A percentile compares a stretch with the other conserved stretches of the same genome.
Evolutionary conservation across 768 basidiomycete species (phyloP).

Genomic region (Phanerodontia chrysosporium): DNA sequence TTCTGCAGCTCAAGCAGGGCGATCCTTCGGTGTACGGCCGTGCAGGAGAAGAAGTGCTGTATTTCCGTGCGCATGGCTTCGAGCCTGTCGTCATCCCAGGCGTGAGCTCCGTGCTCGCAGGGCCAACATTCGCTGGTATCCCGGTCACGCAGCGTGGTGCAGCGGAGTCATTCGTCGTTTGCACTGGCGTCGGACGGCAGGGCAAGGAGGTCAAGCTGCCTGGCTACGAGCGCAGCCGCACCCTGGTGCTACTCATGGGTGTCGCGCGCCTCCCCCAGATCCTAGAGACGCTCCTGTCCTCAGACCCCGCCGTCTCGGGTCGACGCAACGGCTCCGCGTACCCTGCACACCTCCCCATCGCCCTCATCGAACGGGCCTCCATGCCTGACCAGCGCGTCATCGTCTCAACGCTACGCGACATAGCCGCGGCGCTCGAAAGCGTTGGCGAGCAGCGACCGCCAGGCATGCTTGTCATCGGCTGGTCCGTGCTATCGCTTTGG

Average conservation of each 20-base stretch:
- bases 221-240: slow-evolving; percentile 77
- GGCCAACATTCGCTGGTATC: slow-evolving; percentile 84
- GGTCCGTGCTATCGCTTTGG: slow-evolving; percentile 79
- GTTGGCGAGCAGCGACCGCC: slow-evolving; percentile 88
- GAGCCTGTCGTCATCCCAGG: slow-evolving; percentile 87
- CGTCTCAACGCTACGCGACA: slow-evolving; percentile 67
- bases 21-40: slow-evolving; percentile 95
- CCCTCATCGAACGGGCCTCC: slow-evolving; percentile 92
- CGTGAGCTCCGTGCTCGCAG: slow-evolving; percentile 85
- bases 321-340: slow-evolving; percentile 54
- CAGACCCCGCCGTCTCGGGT: slow-evolving; percentile 6
- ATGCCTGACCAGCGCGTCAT: slow-evolving; percentile 90
- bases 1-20: slow-evolving; percentile 84
- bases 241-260: slow-evolving; percentile 90
- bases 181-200: slow-evolving; percentile 88
- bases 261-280: slow-evolving; percentile 81
- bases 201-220: slow-evolving; percentile 85
- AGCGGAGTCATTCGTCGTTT: slow-evolving; percentile 83
- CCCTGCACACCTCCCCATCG: slow-evolving; percentile 77
- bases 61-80: slow-evolving; percentile 83
- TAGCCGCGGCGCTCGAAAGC: slow-evolving; percentile 66
- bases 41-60: slow-evolving; percentile 90
- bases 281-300: slow-evolving; percentile 49
- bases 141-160: slow-evolving; percentile 96
- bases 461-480: slow-evolving; percentile 95